Conservation (phyloP, 164 flowering plant genomes). For the Houttuynia cordata region DNA sequence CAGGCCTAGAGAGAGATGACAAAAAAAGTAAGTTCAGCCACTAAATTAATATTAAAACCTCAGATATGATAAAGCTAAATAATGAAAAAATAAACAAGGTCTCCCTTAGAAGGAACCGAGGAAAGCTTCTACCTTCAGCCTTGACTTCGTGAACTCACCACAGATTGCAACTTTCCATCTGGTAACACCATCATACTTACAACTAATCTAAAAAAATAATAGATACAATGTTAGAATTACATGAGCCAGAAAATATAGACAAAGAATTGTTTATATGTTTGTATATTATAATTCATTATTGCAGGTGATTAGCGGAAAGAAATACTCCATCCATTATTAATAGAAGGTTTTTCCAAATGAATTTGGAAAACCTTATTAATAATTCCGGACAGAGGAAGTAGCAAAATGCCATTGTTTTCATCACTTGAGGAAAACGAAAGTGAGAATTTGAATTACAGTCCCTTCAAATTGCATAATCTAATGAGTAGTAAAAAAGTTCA, state of each 20-base stretch:
- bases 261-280: too few species aligned
- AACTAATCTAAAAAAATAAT: constrained; percentile 38
- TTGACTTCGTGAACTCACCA: constrained; percentile 89
- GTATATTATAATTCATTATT: too few species aligned
- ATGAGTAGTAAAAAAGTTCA: too few species aligned
- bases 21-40: background rate
- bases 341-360: too few species aligned
- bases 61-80: background rate
- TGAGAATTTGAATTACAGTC: too few species aligned
- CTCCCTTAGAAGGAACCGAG: background rate
- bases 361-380: too few species aligned
- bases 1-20: constrained; percentile 42
- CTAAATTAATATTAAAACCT: background rate
- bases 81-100: background rate
- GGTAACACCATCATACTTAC: constrained; percentile 72
- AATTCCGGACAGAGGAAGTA: too few species aligned
- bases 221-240: too few species aligned
- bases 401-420: background rate
- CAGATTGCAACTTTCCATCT: constrained; percentile 95
- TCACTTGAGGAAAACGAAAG: background rate
- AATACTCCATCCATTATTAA: too few species aligned
- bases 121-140: constrained; percentile 44
- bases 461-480: too few species aligned
- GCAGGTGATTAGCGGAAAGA: background rate
- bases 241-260: too few species aligned